A percentile compares a stretch with the other conserved stretches of the same genome.
Evolutionary conservation across 2,329 filamentous ascomycete genomes (phyloP).

Genomic region (Penicillium griseofulvum): DNA sequence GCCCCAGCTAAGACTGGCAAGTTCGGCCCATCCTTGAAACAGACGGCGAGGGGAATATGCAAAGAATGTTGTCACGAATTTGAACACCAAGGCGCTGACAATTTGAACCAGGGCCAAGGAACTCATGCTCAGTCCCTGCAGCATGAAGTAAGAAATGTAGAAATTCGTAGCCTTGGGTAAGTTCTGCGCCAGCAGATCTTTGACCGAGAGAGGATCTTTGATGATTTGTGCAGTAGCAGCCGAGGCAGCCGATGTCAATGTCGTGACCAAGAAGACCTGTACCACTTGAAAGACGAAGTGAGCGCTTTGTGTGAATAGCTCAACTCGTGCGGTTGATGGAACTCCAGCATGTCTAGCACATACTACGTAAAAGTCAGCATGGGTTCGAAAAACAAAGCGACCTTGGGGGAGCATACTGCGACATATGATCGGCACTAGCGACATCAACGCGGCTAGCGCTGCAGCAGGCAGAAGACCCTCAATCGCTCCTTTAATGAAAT

Average conservation of each 20-base stretch:
- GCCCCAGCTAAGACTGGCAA: constrained; percentile 79
- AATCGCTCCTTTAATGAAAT: constrained; percentile 70
- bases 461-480: constrained; percentile 81
- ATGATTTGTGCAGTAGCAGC: constrained; percentile 65
- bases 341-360: constrained; percentile 77
- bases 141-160: constrained; percentile 91
- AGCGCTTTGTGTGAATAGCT: constrained; percentile 84
- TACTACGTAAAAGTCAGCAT: constrained; percentile 44
- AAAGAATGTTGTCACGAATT: constrained; percentile 69
- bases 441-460: constrained; percentile 78
- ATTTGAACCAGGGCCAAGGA: constrained; percentile 71
- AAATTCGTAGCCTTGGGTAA: constrained; percentile 89
- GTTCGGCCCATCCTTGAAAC: constrained; percentile 70
- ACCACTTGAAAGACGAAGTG: constrained; percentile 75
- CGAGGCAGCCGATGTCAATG: constrained; percentile 76
- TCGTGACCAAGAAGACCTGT: constrained; percentile 87
- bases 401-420: constrained; percentile 53
- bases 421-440: constrained; percentile 78
- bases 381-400: background rate
- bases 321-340: constrained; percentile 73
- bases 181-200: constrained; percentile 67
- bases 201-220: constrained; percentile 61
- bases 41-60: constrained; percentile 69
- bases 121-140: constrained; percentile 80
- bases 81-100: constrained; percentile 68